Evolutionary conservation across 352 stramenopile species (phyloP), one percentile per base, ranked within the genome.

Genomic region (Phytophthora aleatoria): DNA sequence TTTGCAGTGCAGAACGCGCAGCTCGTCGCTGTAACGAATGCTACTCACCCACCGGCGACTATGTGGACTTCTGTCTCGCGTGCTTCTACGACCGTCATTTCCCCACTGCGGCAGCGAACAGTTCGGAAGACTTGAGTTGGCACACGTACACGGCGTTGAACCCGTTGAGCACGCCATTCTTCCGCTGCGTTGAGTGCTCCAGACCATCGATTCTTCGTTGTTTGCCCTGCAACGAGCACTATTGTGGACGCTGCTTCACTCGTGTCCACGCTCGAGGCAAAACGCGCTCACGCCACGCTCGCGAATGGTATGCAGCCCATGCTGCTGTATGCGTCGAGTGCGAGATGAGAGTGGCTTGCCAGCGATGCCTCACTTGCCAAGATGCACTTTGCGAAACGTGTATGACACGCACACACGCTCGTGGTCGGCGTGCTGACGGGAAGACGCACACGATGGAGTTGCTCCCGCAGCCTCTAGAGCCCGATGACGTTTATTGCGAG

Each of bases 171-270:
- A 69, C 68, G 3, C 57, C 52, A 5, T 72, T 71, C 45, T 86
- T 95, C 39, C 78, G 81, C 47, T 95, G 86, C 57, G 68, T 93
- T 61, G 86, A 95, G 64, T 95, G 84, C 63, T 75, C 75, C 5
- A 81, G 84, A 16, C 73, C 87, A 16, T 89, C 84, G 3, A 78
- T 64, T 8, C 53, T 69, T 31, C 77, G 86, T 5, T 95, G 86
- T 38, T 75, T 93, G 16, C 73, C 68, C 55, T 95, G 87, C 62
- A 74, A 87, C 47, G 85, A 95, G 62, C 74, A 92, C 62, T 95
- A 94, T 50, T 95, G 87, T 35, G 80, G 82, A 45, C 77, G 83
- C 5, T 95, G 87, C 74, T 93, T 92, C 62, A 49, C 66, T 11
- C 85, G 85, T 35, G 66, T 94, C 15, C 87, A 95, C 51, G 61